phyloP scores from a whole-genome alignment of 805 yeast species.

The Candida silvatica region DNA sequence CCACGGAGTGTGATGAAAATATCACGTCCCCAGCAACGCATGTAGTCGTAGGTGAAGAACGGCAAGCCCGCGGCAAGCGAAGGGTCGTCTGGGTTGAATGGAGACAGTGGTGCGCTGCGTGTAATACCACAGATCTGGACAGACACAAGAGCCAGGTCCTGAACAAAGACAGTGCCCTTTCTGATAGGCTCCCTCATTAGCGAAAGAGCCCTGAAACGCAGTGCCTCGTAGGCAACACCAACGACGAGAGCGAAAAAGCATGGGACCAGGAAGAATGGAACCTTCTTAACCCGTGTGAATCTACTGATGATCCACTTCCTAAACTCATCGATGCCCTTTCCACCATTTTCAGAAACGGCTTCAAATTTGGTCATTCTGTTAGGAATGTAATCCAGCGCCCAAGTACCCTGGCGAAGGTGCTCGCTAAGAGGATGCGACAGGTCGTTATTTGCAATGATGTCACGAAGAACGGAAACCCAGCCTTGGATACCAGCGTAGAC shows the following conservation, averaged over 20 bases:
- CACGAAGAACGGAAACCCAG: constrained; percentile 65
- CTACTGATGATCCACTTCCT: constrained; percentile 64
- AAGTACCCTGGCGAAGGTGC: constrained; percentile 72
- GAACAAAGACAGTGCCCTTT: constrained; percentile 63
- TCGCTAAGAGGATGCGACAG: constrained; percentile 78
- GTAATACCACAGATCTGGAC: constrained; percentile 78
- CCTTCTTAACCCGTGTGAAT: constrained; percentile 48
- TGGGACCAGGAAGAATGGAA: constrained; percentile 79
- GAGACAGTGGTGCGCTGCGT: constrained; percentile 67
- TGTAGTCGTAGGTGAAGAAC: constrained; percentile 80
- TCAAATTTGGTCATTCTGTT: constrained; percentile 51
- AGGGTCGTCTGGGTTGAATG: constrained; percentile 44
- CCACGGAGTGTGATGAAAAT: constrained; percentile 87
- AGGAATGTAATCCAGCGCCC: constrained; percentile 81
- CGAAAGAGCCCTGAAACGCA: constrained; percentile 57
- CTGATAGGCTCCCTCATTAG: constrained; percentile 47
- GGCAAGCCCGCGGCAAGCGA: constrained; percentile 95
- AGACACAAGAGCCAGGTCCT: constrained; percentile 70
- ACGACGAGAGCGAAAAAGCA: constrained; percentile 79
- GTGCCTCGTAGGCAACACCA: constrained; percentile 78
- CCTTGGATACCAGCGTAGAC: constrained; percentile 92
- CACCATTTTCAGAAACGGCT: constrained; percentile 10
- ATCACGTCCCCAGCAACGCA: constrained; percentile 99
- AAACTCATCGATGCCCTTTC: constrained; percentile 39
- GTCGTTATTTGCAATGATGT: constrained; percentile 59